These are phyloP conservation scores for Mycosphaerelloides madeirae DNA, from an alignment of 2,329 filamentous ascomycete species.

Conservation along the genomic window DNA sequence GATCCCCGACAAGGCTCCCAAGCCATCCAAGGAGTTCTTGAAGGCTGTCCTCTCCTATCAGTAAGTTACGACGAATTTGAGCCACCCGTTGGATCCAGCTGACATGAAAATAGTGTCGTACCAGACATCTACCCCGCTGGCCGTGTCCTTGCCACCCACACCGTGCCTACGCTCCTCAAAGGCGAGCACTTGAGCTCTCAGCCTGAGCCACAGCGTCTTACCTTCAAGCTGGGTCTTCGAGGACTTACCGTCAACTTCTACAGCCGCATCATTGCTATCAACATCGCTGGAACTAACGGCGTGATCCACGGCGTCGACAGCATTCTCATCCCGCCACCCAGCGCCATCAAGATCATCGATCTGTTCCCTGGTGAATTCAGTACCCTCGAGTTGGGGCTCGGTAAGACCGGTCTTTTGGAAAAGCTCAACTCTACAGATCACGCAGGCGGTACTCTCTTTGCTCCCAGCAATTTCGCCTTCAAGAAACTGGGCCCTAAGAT, in stretches of 20 bases:
- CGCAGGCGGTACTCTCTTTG: constrained; percentile 71
- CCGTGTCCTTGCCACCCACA: constrained; percentile 64
- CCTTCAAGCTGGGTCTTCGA: constrained; percentile 57
- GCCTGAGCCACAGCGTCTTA: constrained; percentile 62
- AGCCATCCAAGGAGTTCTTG: constrained; percentile 66
- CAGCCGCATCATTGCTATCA: constrained; percentile 61
- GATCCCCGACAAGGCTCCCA: constrained; percentile 51
- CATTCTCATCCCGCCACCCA: constrained; percentile 71
- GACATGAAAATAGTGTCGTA: constrained; percentile 42
- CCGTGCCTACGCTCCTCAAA: constrained; percentile 64
- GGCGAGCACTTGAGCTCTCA: constrained; percentile 57
- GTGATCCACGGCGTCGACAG: constrained; percentile 72
- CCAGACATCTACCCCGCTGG: constrained; percentile 62
- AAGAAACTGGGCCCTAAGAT: constrained; percentile 63
- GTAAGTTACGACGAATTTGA: no score
- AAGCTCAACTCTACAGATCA: constrained; percentile 52
- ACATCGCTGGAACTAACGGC: constrained; percentile 74
- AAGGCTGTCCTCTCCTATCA: constrained; percentile 71
- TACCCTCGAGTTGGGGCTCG: constrained; percentile 69
- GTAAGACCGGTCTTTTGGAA: constrained; percentile 66
- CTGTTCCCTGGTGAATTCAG: constrained; percentile 67
- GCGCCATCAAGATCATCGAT: constrained; percentile 58
- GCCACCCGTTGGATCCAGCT: no score
- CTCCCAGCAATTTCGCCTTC: constrained; percentile 78
- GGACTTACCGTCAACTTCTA: constrained; percentile 74